These are phyloP conservation scores for Globisporangium mamillatum DNA, from an alignment of 352 stramenopile species.

Conservation along the genomic window DNA sequence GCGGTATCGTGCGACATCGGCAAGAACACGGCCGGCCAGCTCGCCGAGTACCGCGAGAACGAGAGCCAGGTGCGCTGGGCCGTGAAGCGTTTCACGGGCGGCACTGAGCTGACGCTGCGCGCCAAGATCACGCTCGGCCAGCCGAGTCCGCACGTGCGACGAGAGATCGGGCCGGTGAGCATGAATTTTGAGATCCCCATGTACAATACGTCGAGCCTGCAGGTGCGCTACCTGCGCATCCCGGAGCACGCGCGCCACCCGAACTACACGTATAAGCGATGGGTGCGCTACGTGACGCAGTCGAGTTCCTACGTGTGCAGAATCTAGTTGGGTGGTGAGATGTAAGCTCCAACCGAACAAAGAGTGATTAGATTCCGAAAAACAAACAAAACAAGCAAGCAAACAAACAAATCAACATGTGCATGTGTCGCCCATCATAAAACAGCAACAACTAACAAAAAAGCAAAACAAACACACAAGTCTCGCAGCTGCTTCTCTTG, in stretches of 20 bases:
- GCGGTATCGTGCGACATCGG: slow-evolving; percentile 77
- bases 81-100: slow-evolving; percentile 96
- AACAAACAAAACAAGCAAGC: slow-evolving; percentile 3
- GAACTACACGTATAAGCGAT: slow-evolving; percentile 98
- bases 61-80: slow-evolving; percentile 96
- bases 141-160: slow-evolving; percentile 73
- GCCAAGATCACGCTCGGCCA: slow-evolving; percentile 89
- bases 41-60: slow-evolving; percentile 94
- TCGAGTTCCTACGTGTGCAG: slow-evolving; percentile 97
- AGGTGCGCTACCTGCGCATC: slow-evolving; percentile 98
- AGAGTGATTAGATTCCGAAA: slow-evolving; percentile 1
- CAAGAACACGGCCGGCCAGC: slow-evolving; percentile 71
- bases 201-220: slow-evolving; percentile 98
- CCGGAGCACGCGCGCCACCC: slow-evolving; percentile 92
- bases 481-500: neutral
- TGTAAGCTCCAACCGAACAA: slow-evolving; percentile 2
- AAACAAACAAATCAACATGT: slow-evolving; percentile 6
- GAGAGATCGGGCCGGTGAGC: slow-evolving; percentile 96
- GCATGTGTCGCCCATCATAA: slow-evolving; percentile 6
- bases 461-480: slow-evolving; percentile 4
- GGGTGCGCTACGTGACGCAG: slow-evolving; percentile 99
- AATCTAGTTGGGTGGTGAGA: slow-evolving; percentile 62
- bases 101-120: slow-evolving; percentile 93
- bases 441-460: slow-evolving; percentile 6
- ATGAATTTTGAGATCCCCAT: slow-evolving; percentile 99